phyloP scores from a whole-genome alignment of 768 basidiomycete genomes.

The Hysterangium stoloniferum region DNA sequence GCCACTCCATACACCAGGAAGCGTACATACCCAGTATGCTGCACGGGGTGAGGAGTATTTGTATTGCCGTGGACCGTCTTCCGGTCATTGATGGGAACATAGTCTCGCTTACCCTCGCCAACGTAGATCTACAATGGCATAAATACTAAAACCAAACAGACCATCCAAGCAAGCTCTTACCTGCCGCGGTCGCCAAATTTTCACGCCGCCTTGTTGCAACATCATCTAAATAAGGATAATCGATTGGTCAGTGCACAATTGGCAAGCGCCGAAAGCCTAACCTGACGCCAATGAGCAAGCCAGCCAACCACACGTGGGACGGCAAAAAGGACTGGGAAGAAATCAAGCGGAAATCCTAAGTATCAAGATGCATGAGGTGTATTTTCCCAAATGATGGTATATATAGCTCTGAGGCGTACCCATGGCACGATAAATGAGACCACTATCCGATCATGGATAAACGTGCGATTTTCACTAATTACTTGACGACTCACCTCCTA shows the following conservation, averaged over 20 bases:
- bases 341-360: constrained; percentile 87
- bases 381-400: too few relatives aligned
- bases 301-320: constrained; percentile 91
- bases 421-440: constrained; percentile 88
- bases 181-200: constrained; percentile 89
- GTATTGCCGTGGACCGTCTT: constrained; percentile 43
- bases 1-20: constrained; percentile 15
- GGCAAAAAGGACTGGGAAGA: constrained; percentile 89
- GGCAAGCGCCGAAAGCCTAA: constrained; percentile 20
- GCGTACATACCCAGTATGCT: constrained; percentile 72
- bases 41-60: constrained; percentile 53
- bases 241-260: not conserved
- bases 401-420: constrained; percentile 51
- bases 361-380: too few relatives aligned
- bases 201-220: constrained; percentile 81
- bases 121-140: constrained; percentile 56
- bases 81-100: constrained; percentile 58
- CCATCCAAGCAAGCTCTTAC: constrained; percentile 32
- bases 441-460: constrained; percentile 35
- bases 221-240: constrained; percentile 56
- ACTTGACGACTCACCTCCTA: constrained; percentile 41
- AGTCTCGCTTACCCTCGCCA: constrained; percentile 67
- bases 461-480: constrained; percentile 1
- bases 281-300: constrained; percentile 90
- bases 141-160: not conserved